Evolutionary conservation across 345 rosid genomes (phyloP), one percentile per base, ranked within the genome.

Genomic region (Brassica juncea): DNA sequence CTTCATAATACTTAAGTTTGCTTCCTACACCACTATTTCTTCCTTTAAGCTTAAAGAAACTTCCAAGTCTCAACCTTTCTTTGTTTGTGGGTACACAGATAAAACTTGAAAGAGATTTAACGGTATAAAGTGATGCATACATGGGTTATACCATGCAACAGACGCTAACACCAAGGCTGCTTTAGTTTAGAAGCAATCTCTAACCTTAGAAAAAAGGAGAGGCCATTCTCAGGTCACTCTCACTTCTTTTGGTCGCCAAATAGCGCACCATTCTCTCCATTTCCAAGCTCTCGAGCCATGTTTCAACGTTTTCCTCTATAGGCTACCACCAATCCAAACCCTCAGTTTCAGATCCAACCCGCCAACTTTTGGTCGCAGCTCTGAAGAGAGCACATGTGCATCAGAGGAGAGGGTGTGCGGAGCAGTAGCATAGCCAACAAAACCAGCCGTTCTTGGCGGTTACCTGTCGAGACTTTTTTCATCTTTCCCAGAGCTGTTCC

Each of bases 161-260:
- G 91, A 91, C 95, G 88, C 98, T 93, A 85, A 89, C 97, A 65
- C 79, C 92, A 37, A 93, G 95, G 98, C 95, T 87, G 98, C 97
- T 89, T 89, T 94, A 75, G 91, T 83, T 5, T 75, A 91, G 91
- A 91, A 89, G 94, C 95, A 91, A 84, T 93, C 97, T 83, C 97
- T 93, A 5, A 82, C 84, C 86, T 85, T 90, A 76, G 98, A 95
- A 35, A 82, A 92, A 84, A 70, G 93, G 87, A 85, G 98, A 74
- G 94, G 97, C 84, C 98, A 93, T 89, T 94, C 95, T 72, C 97
- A 93, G 84, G 88, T 86, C 84, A 93, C 98, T 30, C 81, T 34
- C 78, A 81, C 68, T 16, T 52, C 75, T 12, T 28, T 80, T 0
- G 83, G 83, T 74, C 83, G 79, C 1, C 83, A 80, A 74, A 80